phyloP scores from a whole-genome alignment of 768 basidiomycete species.

The Dacryopinax primogenitus region DNA sequence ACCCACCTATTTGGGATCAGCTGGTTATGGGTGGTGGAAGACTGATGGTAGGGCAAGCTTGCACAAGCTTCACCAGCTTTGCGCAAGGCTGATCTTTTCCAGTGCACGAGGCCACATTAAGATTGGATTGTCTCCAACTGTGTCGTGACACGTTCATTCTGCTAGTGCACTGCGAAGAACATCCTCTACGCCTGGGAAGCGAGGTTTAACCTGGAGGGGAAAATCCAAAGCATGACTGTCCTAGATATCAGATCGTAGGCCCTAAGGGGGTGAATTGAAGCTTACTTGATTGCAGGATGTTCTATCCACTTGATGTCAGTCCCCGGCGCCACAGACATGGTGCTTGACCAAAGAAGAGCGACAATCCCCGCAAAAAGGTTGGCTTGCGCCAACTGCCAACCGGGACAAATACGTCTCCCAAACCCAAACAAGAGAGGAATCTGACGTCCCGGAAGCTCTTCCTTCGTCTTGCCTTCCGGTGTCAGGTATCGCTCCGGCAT shows the following conservation, averaged over 20 bases:
- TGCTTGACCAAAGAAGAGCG: background rate
- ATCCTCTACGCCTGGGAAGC: background rate
- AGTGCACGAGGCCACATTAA: too few relatives aligned
- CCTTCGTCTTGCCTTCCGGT: background rate
- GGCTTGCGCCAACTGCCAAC: background rate
- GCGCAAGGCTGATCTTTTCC: too few relatives aligned
- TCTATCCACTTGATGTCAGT: background rate
- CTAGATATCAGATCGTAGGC: background rate
- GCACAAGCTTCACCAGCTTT: background rate
- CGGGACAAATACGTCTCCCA: background rate
- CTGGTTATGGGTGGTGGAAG: too few relatives aligned
- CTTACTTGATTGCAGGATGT: background rate
- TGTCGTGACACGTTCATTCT: too few relatives aligned
- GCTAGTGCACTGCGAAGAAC: background rate
- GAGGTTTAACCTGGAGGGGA: background rate
- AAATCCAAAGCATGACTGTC: background rate
- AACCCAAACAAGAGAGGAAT: background rate
- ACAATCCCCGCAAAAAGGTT: background rate
- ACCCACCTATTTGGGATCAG: too few relatives aligned
- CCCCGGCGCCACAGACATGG: background rate
- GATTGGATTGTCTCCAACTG: too few relatives aligned
- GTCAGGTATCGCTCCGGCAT: conserved; percentile 1
- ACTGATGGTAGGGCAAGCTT: too few relatives aligned
- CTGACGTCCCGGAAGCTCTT: background rate
- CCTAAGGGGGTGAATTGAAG: background rate